These are phyloP conservation scores for Trypanosoma theileri DNA, from an alignment of 208 protist genomes.

Conservation along the genomic window DNA sequence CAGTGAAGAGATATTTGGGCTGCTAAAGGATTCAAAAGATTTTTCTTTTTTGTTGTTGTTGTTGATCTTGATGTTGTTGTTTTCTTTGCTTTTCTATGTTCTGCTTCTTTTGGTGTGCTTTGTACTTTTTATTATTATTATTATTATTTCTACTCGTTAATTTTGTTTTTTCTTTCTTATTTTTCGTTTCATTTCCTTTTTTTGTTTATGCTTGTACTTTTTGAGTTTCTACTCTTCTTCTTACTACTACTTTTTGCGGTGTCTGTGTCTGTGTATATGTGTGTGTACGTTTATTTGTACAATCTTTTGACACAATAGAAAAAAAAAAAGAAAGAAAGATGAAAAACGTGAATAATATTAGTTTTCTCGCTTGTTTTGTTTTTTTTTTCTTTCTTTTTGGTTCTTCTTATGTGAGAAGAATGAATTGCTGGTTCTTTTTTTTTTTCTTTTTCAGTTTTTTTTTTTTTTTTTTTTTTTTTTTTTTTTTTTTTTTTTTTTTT, in stretches of 20 bases:
- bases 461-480: no score
- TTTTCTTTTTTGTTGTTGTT: neutral
- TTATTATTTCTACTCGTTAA: neutral
- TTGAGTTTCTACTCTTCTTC: neutral
- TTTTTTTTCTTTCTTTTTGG: no score
- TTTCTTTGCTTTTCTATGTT: neutral
- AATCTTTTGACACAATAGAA: no score
- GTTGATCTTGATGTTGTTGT: neutral
- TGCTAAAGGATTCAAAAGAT: neutral
- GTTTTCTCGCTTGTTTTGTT: no score
- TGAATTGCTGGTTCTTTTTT: no score
- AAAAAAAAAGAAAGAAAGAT: no score
- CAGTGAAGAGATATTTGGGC: conserved; percentile 52
- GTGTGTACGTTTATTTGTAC: neutral
- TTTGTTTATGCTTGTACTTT: neutral
- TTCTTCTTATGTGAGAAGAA: no score
- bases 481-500: no score
- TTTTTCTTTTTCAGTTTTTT: no score
- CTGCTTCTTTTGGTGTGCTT: neutral
- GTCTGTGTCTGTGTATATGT: no score
- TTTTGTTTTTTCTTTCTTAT: neutral
- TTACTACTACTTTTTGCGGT: neutral
- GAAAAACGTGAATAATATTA: no score
- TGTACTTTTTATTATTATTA: neutral
- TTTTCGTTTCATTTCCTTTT: conserved; percentile 5